Percentiles rank a stretch among this genome's conserved stretches.
Evolutionary conservation across 768 basidiomycete species (phyloP).

Genomic region (Lentinula sp.): DNA sequence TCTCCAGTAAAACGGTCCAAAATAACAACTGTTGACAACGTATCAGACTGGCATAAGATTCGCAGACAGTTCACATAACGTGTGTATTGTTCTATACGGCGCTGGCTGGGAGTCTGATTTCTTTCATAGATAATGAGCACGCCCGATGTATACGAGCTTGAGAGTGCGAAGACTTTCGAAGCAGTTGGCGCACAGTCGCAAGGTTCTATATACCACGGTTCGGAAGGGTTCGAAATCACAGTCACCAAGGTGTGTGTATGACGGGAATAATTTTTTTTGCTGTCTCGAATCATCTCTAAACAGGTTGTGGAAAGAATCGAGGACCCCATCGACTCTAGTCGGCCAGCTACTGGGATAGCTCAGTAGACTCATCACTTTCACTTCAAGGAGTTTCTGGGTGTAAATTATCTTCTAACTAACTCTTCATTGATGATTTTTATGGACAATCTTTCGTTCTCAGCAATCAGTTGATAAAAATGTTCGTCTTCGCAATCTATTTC

Average conservation of each 20-base stretch:
- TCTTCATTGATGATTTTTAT: no score
- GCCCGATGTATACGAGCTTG: neutral
- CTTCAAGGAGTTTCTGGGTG: no score
- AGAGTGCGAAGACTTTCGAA: neutral
- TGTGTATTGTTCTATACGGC: neutral
- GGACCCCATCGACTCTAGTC: neutral
- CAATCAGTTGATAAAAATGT: neutral
- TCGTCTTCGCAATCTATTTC: no score
- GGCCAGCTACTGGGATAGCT: neutral
- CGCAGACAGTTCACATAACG: neutral
- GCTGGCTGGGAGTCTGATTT: no score
- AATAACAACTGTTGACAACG: neutral
- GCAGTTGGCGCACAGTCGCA: neutral
- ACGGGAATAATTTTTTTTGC: neutral
- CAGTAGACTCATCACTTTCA: neutral
- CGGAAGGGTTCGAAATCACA: neutral
- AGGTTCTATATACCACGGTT: neutral
- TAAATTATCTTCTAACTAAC: no score
- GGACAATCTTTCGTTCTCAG: neutral
- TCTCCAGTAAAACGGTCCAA: neutral
- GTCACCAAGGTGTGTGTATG: neutral
- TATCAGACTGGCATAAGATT: neutral
- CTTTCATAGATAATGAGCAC: neutral
- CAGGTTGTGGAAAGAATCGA: neutral
- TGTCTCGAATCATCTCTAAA: neutral